Conservation (phyloP, 2,329 filamentous ascomycete species). For the Arthrobotrys entomopaga region DNA sequence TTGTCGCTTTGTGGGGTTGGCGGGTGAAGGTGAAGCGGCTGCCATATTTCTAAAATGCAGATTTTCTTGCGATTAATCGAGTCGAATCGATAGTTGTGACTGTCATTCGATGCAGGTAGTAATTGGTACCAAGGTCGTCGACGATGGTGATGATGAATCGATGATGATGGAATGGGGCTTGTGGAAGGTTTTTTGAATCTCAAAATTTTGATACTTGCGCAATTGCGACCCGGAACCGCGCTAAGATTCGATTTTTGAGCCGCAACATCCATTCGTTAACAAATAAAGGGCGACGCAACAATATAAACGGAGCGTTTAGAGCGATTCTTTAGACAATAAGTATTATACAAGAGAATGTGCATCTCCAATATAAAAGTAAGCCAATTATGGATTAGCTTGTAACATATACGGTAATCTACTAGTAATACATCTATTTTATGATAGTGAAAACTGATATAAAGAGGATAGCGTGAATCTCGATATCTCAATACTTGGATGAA, state of each 20-base stretch:
- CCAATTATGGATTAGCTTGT: neutral
- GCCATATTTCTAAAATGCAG: slow-evolving; percentile 23
- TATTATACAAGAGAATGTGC: neutral
- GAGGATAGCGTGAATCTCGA: slow-evolving; percentile 17
- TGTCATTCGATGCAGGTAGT: neutral
- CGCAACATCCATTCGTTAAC: neutral
- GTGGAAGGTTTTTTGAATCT: too few species aligned
- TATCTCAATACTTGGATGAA: slow-evolving; percentile 5
- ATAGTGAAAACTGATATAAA: slow-evolving; percentile 1
- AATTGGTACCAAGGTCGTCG: too few species aligned
- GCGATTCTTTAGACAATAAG: neutral
- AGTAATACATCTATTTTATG: slow-evolving; percentile 22
- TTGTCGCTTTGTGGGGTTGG: slow-evolving; percentile 42
- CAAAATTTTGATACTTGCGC: too few species aligned
- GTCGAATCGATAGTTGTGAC: slow-evolving; percentile 4
- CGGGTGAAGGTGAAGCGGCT: slow-evolving; percentile 32
- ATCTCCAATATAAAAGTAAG: too few species aligned
- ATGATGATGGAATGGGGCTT: too few species aligned
- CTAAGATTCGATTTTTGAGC: neutral
- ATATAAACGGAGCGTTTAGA: neutral
- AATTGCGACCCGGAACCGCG: too few species aligned
- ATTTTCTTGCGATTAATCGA: neutral
- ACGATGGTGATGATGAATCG: too few species aligned
- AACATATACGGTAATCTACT: slow-evolving; percentile 18
- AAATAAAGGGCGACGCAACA: neutral